A percentile compares a stretch with the other conserved stretches of the same genome.
Evolutionary conservation across 257 asterid species (phyloP).

Genomic region (Ocimum tenuiflorum): DNA sequence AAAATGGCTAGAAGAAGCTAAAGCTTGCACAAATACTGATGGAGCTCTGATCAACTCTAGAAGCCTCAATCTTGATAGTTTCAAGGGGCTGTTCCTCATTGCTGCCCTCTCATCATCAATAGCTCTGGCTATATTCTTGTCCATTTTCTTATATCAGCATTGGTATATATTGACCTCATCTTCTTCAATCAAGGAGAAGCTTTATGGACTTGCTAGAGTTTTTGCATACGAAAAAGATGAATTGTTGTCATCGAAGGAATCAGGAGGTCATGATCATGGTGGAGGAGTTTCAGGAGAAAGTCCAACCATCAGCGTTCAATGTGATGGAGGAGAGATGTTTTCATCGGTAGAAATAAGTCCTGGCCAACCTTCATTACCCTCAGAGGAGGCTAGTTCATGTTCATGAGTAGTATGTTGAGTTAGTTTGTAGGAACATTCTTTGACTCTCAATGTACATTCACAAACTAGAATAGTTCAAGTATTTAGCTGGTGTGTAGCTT

Average conservation of each 20-base stretch:
- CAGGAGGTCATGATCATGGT: background rate
- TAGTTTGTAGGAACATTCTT: too few species aligned
- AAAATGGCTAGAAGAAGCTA: conserved; percentile 17
- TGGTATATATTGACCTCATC: background rate
- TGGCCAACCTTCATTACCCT: too few species aligned
- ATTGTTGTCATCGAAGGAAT: background rate
- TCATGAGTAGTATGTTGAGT: too few species aligned
- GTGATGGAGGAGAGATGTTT: too few species aligned
- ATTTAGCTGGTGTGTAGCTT: too few species aligned
- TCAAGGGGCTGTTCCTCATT: conserved; percentile 34
- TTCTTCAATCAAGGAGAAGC: conserved; percentile 22
- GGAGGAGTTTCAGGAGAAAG: too few species aligned
- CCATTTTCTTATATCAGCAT: conserved; percentile 31
- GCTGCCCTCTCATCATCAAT: conserved; percentile 28
- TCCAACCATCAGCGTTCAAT: too few species aligned
- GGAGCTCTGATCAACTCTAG: background rate
- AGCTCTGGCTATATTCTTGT: conserved; percentile 33
- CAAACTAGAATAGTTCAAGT: too few species aligned
- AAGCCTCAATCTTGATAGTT: conserved; percentile 27
- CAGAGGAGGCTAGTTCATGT: too few species aligned
- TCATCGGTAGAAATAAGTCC: too few species aligned
- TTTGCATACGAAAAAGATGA: conserved; percentile 28
- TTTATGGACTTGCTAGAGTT: conserved; percentile 24
- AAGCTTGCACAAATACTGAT: background rate
- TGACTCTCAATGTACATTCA: too few species aligned